phyloP scores from a whole-genome alignment of 306 rosid genomes.

The Neltuma alba region DNA sequence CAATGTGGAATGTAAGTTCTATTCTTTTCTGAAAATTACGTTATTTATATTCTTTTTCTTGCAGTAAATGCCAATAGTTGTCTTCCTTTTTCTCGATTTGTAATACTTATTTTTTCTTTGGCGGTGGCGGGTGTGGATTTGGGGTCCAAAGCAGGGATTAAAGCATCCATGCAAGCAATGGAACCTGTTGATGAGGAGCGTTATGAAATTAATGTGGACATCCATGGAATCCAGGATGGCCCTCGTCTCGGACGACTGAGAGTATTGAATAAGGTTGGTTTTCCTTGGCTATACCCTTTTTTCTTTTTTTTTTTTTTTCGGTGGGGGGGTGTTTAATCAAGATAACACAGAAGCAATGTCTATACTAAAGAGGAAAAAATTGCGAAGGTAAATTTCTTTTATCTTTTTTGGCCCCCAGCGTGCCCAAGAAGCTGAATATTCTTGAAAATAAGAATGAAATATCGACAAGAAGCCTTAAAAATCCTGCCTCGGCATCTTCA shows the following conservation, averaged over 20 bases:
- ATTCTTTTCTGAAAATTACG: constrained; percentile 8
- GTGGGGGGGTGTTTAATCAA: not conserved
- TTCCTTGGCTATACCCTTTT: not conserved
- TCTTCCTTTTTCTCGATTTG: not conserved
- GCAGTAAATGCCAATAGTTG: not conserved
- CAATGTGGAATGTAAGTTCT: constrained; percentile 64
- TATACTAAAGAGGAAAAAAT: not conserved
- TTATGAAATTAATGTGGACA: constrained; percentile 70
- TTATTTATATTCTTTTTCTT: not conserved
- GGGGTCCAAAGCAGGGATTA: constrained; percentile 65
- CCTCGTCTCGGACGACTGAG: constrained; percentile 88
- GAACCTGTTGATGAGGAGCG: constrained; percentile 65
- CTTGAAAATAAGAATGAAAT: constrained; percentile 9
- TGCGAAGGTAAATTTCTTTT: not conserved
- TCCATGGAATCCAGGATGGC: constrained; percentile 79
- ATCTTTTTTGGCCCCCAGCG: not conserved
- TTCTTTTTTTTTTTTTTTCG: not conserved
- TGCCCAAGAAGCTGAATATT: constrained; percentile 1
- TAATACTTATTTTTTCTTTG: constrained; percentile 7
- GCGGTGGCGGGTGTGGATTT: not conserved
- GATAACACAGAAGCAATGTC: not conserved
- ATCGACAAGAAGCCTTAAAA: not conserved
- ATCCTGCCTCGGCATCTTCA: not conserved
- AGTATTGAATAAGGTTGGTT: constrained; percentile 68
- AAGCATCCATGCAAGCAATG: constrained; percentile 67